Conservation (phyloP, 352 stramenopile genomes). For the Phytopythium mirpurense region DNA sequence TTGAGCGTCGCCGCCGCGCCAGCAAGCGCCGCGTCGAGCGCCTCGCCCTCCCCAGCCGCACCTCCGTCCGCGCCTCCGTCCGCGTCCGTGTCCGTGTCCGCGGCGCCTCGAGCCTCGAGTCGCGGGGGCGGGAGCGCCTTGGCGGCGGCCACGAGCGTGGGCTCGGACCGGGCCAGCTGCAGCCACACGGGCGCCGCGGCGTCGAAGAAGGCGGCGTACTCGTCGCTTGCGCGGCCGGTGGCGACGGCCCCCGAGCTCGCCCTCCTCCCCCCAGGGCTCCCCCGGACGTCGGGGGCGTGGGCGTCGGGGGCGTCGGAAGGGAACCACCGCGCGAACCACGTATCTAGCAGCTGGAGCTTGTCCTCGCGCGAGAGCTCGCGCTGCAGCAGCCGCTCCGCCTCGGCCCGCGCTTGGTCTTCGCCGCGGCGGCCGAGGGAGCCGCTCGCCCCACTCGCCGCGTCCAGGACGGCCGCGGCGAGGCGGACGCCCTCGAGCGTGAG, state of each 20-base stretch:
- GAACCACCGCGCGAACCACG: constrained; percentile 45
- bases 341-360: constrained; percentile 37
- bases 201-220: constrained; percentile 58
- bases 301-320: constrained; percentile 17
- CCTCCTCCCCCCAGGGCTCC: constrained; percentile 8
- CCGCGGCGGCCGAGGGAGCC: constrained; percentile 19
- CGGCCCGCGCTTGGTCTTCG: constrained; percentile 14
- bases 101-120: no score
- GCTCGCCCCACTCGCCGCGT: background rate
- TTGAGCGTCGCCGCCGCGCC: constrained; percentile 27
- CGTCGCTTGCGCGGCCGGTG: constrained; percentile 20
- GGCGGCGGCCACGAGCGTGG: constrained; percentile 18
- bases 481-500: constrained; percentile 40
- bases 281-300: background rate
- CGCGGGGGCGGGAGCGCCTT: background rate
- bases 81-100: background rate
- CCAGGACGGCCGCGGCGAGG: constrained; percentile 31
- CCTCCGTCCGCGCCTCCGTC: background rate
- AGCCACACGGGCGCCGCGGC: constrained; percentile 55
- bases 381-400: background rate
- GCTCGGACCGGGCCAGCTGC: constrained; percentile 44
- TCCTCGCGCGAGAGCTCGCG: constrained; percentile 34
- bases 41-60: background rate
- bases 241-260: constrained; percentile 3
- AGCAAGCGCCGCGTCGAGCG: constrained; percentile 6